Evolutionary conservation across 305 asterid genomes (phyloP).

Genomic region (Fraxinus xanthoxyloides): DNA sequence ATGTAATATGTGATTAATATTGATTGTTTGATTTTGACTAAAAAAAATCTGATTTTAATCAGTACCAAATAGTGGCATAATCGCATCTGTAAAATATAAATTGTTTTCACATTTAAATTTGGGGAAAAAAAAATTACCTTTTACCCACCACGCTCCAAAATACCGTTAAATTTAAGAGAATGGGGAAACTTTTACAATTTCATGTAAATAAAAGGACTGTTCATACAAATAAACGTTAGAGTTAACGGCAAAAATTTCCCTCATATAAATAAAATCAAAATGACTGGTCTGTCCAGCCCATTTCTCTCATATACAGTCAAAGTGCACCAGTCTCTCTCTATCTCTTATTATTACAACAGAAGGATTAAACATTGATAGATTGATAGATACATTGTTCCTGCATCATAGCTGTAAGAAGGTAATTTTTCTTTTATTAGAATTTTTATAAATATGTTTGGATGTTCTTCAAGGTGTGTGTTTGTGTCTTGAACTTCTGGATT

Average conservation of each 20-base stretch:
- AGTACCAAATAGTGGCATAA: neutral
- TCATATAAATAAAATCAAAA: slow-evolving; percentile 12
- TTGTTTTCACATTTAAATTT: neutral
- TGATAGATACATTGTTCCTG: neutral
- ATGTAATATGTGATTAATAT: no score
- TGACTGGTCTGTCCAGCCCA: slow-evolving; percentile 32
- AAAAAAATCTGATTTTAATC: no score
- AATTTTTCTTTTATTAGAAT: neutral
- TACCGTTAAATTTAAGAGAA: neutral
- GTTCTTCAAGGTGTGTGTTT: neutral
- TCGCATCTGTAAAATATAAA: neutral
- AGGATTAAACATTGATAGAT: neutral
- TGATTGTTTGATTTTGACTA: no score
- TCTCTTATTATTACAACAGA: neutral
- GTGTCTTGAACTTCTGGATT: slow-evolving; percentile 15
- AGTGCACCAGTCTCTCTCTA: neutral
- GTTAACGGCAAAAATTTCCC: slow-evolving; percentile 42
- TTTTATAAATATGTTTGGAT: neutral
- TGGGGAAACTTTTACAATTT: slow-evolving; percentile 29
- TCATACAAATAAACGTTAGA: slow-evolving; percentile 23
- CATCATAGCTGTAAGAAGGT: neutral
- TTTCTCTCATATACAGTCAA: neutral
- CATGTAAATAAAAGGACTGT: slow-evolving; percentile 17
- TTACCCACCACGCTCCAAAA: neutral
- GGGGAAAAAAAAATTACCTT: neutral